A percentile compares a stretch with the other conserved stretches of the same genome.
phyloP scores from a whole-genome alignment of 2,329 filamentous ascomycete genomes.

The Rugonectria rugulosa region DNA sequence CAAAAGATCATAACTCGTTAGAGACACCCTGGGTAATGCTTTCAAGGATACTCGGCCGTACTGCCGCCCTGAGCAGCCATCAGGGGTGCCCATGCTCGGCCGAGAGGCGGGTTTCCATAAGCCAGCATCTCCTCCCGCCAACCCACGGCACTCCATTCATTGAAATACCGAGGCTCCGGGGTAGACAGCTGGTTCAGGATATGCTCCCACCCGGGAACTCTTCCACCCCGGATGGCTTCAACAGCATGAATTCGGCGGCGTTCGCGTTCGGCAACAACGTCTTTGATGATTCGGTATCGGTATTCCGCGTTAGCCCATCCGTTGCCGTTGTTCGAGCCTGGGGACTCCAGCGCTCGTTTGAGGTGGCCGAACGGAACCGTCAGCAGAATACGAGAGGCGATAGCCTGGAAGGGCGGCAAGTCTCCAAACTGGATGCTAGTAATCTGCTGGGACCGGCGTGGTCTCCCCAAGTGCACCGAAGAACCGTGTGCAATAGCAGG shows the following conservation, averaged over 20 bases:
- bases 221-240: conserved; percentile 49
- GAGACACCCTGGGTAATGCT: background rate
- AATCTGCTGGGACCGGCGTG: conserved; percentile 59
- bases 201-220: conserved; percentile 44
- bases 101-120: conserved; percentile 48
- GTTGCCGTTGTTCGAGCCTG: conserved; percentile 57
- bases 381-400: conserved; percentile 71
- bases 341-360: conserved; percentile 69
- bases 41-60: conserved; percentile 44
- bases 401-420: conserved; percentile 54
- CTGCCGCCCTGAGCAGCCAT: conserved; percentile 31
- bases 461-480: conserved; percentile 45
- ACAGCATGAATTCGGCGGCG: conserved; percentile 57
- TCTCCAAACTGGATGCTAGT: conserved; percentile 77
- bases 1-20: conserved; percentile 27
- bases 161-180: conserved; percentile 49
- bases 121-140: conserved; percentile 56
- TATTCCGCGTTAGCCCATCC: conserved; percentile 58
- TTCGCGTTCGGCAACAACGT: conserved; percentile 65
- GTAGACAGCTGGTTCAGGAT: conserved; percentile 48
- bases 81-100: conserved; percentile 55
- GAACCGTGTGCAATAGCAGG: conserved; percentile 48
- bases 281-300: conserved; percentile 57
- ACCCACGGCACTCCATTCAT: conserved; percentile 56
- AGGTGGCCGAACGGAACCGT: conserved; percentile 74